Base-by-base conservation (phyloP, 1,284 basidiomycete genomes). In the Blastosporella zonata region DNA sequence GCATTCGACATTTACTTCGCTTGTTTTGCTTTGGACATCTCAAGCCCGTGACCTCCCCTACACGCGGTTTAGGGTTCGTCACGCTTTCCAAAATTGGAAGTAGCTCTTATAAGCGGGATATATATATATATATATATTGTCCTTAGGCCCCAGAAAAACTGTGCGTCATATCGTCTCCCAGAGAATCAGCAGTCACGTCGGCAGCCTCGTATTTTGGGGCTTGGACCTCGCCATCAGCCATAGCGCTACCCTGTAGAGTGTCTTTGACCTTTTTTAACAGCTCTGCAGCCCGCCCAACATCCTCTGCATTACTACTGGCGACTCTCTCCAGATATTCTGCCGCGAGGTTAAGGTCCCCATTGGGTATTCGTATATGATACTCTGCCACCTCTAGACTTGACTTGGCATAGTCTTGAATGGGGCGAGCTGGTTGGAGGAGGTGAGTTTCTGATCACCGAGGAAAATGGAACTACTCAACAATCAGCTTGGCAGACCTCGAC, bases 341-440 rank as follows among this genome's bases (percentile, higher is more conserved):
- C 10, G 87, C 85, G 37, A 86, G 69, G 22, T 64, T 57, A 22
- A 87, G 61, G 62, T 90, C 81, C 12, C 80, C 83, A 41, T 79
- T 73, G 31, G 79, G 70, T 49, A 75, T 76, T 37, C 73, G 66
- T 61, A 88, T 72, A 57, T 93, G 82, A 62, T 86, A 84, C 51
- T 88, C 82, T 6, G 92, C 90, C 23, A 94, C 84, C 55, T 84
- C 84, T 35, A 96, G 65, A 57, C 82, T 81, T n/a, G 87, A 92
- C 62, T 81, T 83, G 18, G 90, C 82, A 62, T 85, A 88, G 57
- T 91, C 87, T 53, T 78, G 77, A 20, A 87, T 73, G 0, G 82
- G 78, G 27, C 82, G 82, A 43, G 73, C 87, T 89, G 63, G 44
- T 47, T 22, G 41, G 15, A 40, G 7, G 7, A 23, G 31, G 21